These are phyloP conservation scores for Chenopodium berlandieri DNA, from an alignment of 148 eudicot genomes.

Conservation along the genomic window DNA sequence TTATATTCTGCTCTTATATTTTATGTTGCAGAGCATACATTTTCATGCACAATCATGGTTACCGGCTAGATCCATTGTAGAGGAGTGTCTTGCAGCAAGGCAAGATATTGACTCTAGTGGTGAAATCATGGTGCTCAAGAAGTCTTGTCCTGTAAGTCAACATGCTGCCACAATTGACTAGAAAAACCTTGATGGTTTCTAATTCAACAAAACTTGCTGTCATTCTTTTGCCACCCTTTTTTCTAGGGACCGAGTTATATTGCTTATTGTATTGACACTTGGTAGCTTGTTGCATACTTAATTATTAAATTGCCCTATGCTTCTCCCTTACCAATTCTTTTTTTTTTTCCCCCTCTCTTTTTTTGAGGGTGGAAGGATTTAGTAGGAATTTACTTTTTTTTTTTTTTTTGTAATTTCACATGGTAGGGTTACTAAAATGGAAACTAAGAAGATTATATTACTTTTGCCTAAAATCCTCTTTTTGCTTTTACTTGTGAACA, in stretches of 20 bases:
- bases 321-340: background rate
- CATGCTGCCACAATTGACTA: background rate
- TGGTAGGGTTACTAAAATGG: background rate
- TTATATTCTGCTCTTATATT: background rate
- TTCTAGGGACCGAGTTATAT: background rate
- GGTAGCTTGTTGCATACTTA: background rate
- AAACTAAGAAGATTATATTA: background rate
- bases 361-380: background rate
- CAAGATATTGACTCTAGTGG: conserved; percentile 51
- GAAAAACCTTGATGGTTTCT: background rate
- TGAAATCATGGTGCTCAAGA: conserved; percentile 52
- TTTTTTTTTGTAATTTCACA: background rate
- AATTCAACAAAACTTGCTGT: background rate
- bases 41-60: conserved; percentile 62
- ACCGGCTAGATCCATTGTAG: conserved; percentile 58
- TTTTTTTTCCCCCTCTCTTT: background rate
- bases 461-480: conserved; percentile 14
- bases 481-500: conserved; percentile 17
- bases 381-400: background rate
- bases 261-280: background rate
- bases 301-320: background rate
- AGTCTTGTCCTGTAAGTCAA: conserved; percentile 58
- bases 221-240: conserved; percentile 7
- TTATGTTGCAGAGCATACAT: conserved; percentile 37
- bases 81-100: conserved; percentile 54